A percentile compares a stretch with the other conserved stretches of the same genome.
These are phyloP conservation scores for Coccinonectria pachysandricola DNA, from an alignment of 2,329 filamentous ascomycete species.

Conservation along the genomic window DNA sequence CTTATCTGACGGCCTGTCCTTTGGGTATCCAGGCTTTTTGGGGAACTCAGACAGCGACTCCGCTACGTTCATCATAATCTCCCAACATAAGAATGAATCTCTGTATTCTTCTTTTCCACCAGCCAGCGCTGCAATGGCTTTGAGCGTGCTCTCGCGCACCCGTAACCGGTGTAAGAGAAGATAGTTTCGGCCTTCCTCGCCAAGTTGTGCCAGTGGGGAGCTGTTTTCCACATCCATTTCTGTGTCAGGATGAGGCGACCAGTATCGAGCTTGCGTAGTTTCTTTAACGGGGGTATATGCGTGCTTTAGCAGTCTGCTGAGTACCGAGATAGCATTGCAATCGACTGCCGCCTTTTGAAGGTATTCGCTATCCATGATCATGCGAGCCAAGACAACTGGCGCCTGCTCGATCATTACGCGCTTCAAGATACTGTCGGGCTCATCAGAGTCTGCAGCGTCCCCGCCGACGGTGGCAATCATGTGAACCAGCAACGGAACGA, in stretches of 20 bases:
- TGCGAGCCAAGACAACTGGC: constrained; percentile 63
- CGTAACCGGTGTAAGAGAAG: constrained; percentile 58
- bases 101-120: constrained; percentile 75
- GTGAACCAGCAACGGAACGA: constrained; percentile 59
- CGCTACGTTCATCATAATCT: constrained; percentile 71
- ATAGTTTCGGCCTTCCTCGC: constrained; percentile 50
- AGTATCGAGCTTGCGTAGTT: constrained; percentile 22
- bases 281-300: constrained; percentile 37
- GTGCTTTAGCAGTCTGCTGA: constrained; percentile 39
- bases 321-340: constrained; percentile 35
- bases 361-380: constrained; percentile 67
- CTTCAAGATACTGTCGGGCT: constrained; percentile 26
- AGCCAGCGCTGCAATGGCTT: constrained; percentile 71
- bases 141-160: constrained; percentile 65
- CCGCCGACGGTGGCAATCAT: constrained; percentile 42
- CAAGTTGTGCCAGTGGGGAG: constrained; percentile 39
- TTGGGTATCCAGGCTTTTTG: constrained; percentile 35
- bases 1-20: constrained; percentile 31
- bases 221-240: constrained; percentile 24
- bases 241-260: constrained; percentile 28
- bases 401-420: constrained; percentile 53
- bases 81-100: constrained; percentile 71
- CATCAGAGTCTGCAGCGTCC: constrained; percentile 30
- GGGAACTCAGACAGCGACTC: constrained; percentile 59
- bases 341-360: constrained; percentile 79